Conservation (phyloP, 257 asterid species). For the Galeopsis tetrahit region DNA sequence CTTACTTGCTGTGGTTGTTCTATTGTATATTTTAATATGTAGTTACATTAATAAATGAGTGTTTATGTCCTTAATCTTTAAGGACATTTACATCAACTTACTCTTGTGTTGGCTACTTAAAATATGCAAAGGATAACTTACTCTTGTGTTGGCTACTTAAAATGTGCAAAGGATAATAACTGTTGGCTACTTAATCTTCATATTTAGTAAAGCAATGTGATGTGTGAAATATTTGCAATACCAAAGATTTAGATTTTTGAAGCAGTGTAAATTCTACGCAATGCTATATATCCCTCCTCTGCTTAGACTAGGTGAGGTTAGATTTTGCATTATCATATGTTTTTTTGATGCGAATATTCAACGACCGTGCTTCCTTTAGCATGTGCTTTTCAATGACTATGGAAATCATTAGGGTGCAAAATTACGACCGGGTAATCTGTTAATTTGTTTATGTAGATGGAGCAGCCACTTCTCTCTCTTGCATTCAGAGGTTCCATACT, state of each 20-base stretch:
- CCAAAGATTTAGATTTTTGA: background rate
- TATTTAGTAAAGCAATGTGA: background rate
- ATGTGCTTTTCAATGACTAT: background rate
- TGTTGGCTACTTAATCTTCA: too few species aligned
- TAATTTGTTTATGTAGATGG: conserved; percentile 65
- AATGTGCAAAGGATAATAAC: background rate
- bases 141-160: background rate
- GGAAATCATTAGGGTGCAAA: conserved; percentile 14
- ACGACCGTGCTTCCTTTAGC: background rate
- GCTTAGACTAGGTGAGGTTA: conserved; percentile 8
- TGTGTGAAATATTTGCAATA: background rate
- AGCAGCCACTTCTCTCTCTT: conserved; percentile 67
- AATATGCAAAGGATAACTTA: background rate
- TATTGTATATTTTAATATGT: background rate
- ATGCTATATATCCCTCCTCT: background rate
- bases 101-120: background rate
- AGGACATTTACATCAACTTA: background rate
- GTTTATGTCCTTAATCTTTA: background rate
- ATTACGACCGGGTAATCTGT: conserved; percentile 25
- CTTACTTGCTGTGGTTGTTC: background rate
- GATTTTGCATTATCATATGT: background rate
- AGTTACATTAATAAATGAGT: background rate
- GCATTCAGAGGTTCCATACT: conserved; percentile 75
- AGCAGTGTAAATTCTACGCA: background rate
- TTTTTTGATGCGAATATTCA: background rate